Conservation (phyloP, 225 moss, liverwort and hornwort species). For the Marchantia paleacea region DNA sequence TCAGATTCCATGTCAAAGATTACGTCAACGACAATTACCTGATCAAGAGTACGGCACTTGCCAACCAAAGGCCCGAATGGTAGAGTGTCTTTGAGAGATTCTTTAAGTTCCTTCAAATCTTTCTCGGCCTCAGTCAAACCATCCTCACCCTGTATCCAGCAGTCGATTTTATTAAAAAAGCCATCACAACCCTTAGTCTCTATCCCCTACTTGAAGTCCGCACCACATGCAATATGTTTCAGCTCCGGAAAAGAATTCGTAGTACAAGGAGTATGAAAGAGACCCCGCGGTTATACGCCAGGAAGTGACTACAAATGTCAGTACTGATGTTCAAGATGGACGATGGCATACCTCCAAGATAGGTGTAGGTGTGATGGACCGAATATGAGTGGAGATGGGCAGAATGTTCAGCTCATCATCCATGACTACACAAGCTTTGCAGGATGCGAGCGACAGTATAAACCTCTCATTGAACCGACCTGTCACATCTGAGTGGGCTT, state of each 20-base stretch:
- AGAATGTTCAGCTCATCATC: constrained; percentile 95
- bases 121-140: constrained; percentile 78
- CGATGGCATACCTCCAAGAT: constrained; percentile 50
- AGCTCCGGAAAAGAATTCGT: too few relatives aligned
- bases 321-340: background rate
- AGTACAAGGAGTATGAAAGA: too few relatives aligned
- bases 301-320: too few relatives aligned
- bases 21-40: constrained; percentile 31
- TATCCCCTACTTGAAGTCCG: background rate
- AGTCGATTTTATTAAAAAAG: background rate
- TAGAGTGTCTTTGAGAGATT: constrained; percentile 79
- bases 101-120: constrained; percentile 87
- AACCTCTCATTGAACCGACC: constrained; percentile 97
- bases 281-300: too few relatives aligned
- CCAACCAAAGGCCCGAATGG: constrained; percentile 80
- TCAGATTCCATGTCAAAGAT: background rate
- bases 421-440: constrained; percentile 90
- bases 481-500: constrained; percentile 77
- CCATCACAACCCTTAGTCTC: background rate
- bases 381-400: constrained; percentile 80
- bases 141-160: constrained; percentile 59
- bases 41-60: constrained; percentile 93
- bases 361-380: constrained; percentile 57
- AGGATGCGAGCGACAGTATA: constrained; percentile 85
- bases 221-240: too few relatives aligned